These are phyloP conservation scores for Colletotrichum magnum DNA, from an alignment of 2,329 filamentous ascomycete genomes.

Conservation along the genomic window DNA sequence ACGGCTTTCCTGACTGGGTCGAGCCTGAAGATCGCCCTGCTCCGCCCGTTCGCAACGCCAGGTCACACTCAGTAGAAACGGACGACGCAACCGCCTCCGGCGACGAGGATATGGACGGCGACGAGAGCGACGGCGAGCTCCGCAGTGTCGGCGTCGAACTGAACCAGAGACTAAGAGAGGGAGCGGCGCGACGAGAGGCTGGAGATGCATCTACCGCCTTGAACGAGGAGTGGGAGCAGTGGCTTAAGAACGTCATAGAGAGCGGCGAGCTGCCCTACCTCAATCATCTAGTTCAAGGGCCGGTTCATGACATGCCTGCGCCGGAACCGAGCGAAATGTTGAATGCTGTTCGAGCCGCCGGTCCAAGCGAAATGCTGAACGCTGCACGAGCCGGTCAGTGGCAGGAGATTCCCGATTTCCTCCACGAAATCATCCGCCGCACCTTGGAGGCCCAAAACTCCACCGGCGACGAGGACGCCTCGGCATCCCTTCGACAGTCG, in stretches of 20 bases:
- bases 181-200: conserved; percentile 73
- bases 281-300: conserved; percentile 56
- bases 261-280: conserved; percentile 68
- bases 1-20: conserved; percentile 76
- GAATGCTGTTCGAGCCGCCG: conserved; percentile 60
- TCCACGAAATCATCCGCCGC: conserved; percentile 67
- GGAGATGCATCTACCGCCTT: conserved; percentile 71
- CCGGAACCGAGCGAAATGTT: conserved; percentile 64
- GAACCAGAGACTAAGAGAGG: conserved; percentile 76
- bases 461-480: conserved; percentile 6
- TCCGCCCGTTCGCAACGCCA: conserved; percentile 22
- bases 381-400: conserved; percentile 70
- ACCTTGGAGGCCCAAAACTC: conserved; percentile 58
- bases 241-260: conserved; percentile 79
- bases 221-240: conserved; percentile 82
- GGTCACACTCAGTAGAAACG: conserved; percentile 34
- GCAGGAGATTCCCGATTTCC: conserved; percentile 69
- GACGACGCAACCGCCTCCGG: conserved; percentile 20
- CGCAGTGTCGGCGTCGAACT: conserved; percentile 73
- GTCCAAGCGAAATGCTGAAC: conserved; percentile 64
- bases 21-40: conserved; percentile 53
- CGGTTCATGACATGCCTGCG: conserved; percentile 51
- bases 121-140: conserved; percentile 68
- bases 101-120: conserved; percentile 59
- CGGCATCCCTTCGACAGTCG: conserved; percentile 3